phyloP scores from a whole-genome alignment of 2,329 filamentous ascomycete species.

The Botrytis porri region DNA sequence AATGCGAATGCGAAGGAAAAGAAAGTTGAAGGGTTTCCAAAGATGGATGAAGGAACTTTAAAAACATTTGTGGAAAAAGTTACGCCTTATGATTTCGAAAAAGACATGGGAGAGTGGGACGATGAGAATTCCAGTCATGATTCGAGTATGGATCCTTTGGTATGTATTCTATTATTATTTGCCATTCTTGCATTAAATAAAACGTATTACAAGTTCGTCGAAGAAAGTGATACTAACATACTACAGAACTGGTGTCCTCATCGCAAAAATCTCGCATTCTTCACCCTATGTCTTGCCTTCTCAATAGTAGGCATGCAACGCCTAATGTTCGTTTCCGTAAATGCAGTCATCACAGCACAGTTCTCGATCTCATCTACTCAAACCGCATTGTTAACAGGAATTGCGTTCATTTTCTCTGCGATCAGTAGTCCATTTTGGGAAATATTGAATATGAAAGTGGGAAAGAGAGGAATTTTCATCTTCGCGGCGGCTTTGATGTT shows the following conservation, averaged over 20 bases:
- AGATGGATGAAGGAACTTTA: not conserved
- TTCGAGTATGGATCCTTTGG: slow-evolving; percentile 1
- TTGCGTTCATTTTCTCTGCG: slow-evolving; percentile 51
- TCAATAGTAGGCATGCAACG: slow-evolving; percentile 52
- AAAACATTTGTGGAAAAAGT: not conserved
- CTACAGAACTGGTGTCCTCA: slow-evolving; percentile 54
- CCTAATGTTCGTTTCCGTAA: slow-evolving; percentile 51
- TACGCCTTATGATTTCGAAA: not conserved
- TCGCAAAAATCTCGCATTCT: slow-evolving; percentile 52
- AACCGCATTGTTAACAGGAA: slow-evolving; percentile 50
- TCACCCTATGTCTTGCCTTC: slow-evolving; percentile 47
- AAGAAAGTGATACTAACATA: not conserved
- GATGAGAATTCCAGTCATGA: not conserved
- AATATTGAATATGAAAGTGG: slow-evolving; percentile 46
- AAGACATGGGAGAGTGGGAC: not conserved
- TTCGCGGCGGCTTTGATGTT: slow-evolving; percentile 47
- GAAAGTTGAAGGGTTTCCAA: not conserved
- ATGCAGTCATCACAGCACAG: slow-evolving; percentile 44
- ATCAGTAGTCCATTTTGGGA: slow-evolving; percentile 45
- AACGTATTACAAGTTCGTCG: not conserved
- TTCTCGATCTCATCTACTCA: slow-evolving; percentile 48
- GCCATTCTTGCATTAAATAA: not conserved
- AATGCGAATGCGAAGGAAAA: not conserved
- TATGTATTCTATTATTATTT: not conserved
- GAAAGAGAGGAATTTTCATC: slow-evolving; percentile 54